Percentiles rank a stretch among this genome's conserved stretches.
These are phyloP conservation scores for Knoxdaviesia proteae DNA, from an alignment of 2,329 filamentous ascomycete species.

Conservation along the genomic window DNA sequence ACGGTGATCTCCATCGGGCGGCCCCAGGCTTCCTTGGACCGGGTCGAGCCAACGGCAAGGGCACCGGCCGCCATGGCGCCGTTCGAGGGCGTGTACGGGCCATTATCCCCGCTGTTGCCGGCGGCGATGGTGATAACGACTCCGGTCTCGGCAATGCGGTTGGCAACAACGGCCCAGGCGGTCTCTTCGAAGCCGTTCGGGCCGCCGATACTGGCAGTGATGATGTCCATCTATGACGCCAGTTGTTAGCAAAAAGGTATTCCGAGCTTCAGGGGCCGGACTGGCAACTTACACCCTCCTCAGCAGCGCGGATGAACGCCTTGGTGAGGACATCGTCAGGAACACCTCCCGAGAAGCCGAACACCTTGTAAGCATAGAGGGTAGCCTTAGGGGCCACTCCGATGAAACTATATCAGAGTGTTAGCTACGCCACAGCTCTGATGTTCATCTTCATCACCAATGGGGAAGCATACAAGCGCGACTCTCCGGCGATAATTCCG, in stretches of 20 bases:
- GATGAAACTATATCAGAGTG: slow-evolving; percentile 9
- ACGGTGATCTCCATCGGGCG: too few relatives aligned
- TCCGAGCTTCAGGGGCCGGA: too few relatives aligned
- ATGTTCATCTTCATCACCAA: too few relatives aligned
- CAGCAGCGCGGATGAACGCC: slow-evolving; percentile 37
- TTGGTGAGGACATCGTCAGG: slow-evolving; percentile 35
- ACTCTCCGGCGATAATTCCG: slow-evolving; percentile 39
- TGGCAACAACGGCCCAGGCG: slow-evolving; percentile 26
- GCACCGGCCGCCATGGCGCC: too few relatives aligned
- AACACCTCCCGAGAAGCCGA: slow-evolving; percentile 30
- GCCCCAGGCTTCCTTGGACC: too few relatives aligned
- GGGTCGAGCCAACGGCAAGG: too few relatives aligned
- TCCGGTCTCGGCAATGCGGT: slow-evolving; percentile 29
- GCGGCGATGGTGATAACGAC: slow-evolving; percentile 31
- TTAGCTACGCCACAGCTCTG: too few relatives aligned
- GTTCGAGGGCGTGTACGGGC: slow-evolving; percentile 9
- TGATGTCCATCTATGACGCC: slow-evolving; percentile 21
- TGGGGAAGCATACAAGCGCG: slow-evolving; percentile 22
- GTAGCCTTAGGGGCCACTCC: slow-evolving; percentile 35
- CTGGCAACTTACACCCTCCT: slow-evolving; percentile 20
- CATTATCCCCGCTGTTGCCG: slow-evolving; percentile 24
- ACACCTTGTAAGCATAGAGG: slow-evolving; percentile 34
- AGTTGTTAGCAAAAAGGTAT: too few relatives aligned
- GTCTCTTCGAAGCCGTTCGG: slow-evolving; percentile 30
- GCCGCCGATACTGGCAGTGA: slow-evolving; percentile 32